These are phyloP conservation scores for Trichoderma sp. DNA, from an alignment of 2,329 filamentous ascomycete species.

Conservation along the genomic window DNA sequence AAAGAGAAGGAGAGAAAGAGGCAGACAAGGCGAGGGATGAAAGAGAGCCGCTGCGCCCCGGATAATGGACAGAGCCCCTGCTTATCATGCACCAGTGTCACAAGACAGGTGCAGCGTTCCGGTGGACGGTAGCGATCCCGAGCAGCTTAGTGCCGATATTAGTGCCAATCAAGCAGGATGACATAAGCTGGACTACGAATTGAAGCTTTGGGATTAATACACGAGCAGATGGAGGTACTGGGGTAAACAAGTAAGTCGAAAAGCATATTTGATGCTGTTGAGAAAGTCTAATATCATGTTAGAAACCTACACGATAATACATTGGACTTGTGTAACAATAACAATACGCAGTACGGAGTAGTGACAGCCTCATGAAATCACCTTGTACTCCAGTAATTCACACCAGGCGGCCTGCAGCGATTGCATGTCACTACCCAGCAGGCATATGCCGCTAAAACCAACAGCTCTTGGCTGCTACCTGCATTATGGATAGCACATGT, in stretches of 20 bases:
- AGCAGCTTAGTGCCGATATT: slow-evolving; percentile 3
- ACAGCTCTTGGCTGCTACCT: neutral
- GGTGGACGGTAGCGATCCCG: neutral
- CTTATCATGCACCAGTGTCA: slow-evolving; percentile 17
- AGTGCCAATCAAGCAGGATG: neutral
- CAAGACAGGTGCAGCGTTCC: neutral
- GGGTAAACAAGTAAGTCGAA: neutral
- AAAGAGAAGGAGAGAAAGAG: neutral
- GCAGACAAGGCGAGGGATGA: neutral
- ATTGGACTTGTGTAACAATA: neutral
- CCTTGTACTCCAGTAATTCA: neutral
- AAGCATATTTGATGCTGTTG: neutral
- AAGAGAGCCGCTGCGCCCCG: slow-evolving; percentile 2
- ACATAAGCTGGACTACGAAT: neutral
- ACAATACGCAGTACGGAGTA: neutral
- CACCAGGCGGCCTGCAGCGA: neutral
- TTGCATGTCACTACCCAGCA: neutral
- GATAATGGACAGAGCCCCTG: slow-evolving; percentile 8
- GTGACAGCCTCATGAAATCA: neutral
- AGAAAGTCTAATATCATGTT: neutral
- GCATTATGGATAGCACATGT: neutral
- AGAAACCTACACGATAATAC: neutral
- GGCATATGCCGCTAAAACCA: neutral
- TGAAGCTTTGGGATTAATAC: neutral
- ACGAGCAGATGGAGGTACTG: neutral